Percentiles rank a stretch among this genome's conserved stretches.
Conservation (phyloP, 129 eudicot species). For the Gnaphalium uliginosum region DNA sequence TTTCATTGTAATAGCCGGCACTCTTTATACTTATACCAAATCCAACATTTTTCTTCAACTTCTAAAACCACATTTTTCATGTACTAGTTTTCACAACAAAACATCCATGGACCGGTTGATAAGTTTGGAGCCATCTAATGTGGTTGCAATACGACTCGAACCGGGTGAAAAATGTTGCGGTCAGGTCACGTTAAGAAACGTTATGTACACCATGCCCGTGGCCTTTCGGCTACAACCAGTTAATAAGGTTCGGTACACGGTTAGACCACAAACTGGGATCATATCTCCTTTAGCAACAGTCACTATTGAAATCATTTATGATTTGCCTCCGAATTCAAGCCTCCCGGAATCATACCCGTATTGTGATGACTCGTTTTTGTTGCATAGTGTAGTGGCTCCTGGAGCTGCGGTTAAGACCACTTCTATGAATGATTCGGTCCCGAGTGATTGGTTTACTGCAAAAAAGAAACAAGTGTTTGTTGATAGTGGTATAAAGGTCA, state of each 20-base stretch:
- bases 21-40: slow-evolving; percentile 20
- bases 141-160: slow-evolving; percentile 58
- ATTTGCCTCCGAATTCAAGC: slow-evolving; percentile 32
- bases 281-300: slow-evolving; percentile 55
- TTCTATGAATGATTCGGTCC: slow-evolving; percentile 45
- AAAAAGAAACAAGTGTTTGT: slow-evolving; percentile 70
- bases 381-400: slow-evolving; percentile 79
- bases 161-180: slow-evolving; percentile 59
- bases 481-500: slow-evolving; percentile 63
- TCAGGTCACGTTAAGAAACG: slow-evolving; percentile 56
- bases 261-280: slow-evolving; percentile 68
- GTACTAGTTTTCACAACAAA: slow-evolving; percentile 13
- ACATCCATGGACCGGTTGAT: slow-evolving; percentile 60
- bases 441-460: slow-evolving; percentile 77
- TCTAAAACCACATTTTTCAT: slow-evolving; percentile 18
- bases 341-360: slow-evolving; percentile 62
- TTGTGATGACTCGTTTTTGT: slow-evolving; percentile 53
- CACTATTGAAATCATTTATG: slow-evolving; percentile 49
- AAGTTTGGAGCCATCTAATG: slow-evolving; percentile 69
- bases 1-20: slow-evolving; percentile 53
- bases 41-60: slow-evolving; percentile 19
- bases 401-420: slow-evolving; percentile 59
- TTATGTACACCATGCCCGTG: slow-evolving; percentile 88
- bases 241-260: slow-evolving; percentile 44
- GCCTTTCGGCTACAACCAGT: slow-evolving; percentile 64